Evolutionary conservation across 202 grass and related monocot species (phyloP).

Genomic region (Dendrocalamus latiflorus): DNA sequence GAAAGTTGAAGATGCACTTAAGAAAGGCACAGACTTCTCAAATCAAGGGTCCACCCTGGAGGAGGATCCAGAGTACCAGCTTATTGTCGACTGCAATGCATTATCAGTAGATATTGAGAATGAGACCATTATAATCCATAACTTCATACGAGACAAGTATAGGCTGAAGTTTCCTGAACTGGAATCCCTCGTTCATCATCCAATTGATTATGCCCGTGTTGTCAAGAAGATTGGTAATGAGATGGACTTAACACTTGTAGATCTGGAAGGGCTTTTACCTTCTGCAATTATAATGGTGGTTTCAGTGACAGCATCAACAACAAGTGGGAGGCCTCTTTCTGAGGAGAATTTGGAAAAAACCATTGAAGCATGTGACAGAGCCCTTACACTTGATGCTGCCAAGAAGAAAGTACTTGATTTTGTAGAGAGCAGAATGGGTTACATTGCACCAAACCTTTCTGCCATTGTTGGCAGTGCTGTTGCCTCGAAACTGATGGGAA

Average conservation of each 20-base stretch:
- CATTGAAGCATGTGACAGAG: slow-evolving; percentile 70
- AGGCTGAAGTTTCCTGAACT: slow-evolving; percentile 80
- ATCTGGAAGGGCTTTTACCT: slow-evolving; percentile 79
- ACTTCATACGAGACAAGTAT: slow-evolving; percentile 83
- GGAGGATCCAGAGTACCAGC: slow-evolving; percentile 87
- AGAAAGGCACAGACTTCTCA: slow-evolving; percentile 52
- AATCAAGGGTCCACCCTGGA: slow-evolving; percentile 52
- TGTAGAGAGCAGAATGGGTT: slow-evolving; percentile 81
- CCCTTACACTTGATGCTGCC: slow-evolving; percentile 63
- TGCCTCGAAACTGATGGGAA: slow-evolving; percentile 80
- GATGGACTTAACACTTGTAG: slow-evolving; percentile 78
- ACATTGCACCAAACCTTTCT: slow-evolving; percentile 78
- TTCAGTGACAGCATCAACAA: slow-evolving; percentile 83
- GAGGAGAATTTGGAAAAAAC: slow-evolving; percentile 72
- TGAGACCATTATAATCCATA: slow-evolving; percentile 88
- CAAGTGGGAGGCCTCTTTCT: slow-evolving; percentile 69
- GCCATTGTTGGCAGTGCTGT: slow-evolving; percentile 74
- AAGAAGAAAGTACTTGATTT: slow-evolving; percentile 91
- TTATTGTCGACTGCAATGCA: slow-evolving; percentile 88
- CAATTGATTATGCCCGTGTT: slow-evolving; percentile 84
- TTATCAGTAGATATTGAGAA: slow-evolving; percentile 85
- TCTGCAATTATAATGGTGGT: slow-evolving; percentile 85
- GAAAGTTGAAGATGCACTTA: slow-evolving; percentile 82
- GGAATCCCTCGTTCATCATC: slow-evolving; percentile 84
- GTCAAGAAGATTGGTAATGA: slow-evolving; percentile 93